Evolutionary conservation across 2,329 filamentous ascomycete species (phyloP).

Genomic region (Alternaria conjuncta): DNA sequence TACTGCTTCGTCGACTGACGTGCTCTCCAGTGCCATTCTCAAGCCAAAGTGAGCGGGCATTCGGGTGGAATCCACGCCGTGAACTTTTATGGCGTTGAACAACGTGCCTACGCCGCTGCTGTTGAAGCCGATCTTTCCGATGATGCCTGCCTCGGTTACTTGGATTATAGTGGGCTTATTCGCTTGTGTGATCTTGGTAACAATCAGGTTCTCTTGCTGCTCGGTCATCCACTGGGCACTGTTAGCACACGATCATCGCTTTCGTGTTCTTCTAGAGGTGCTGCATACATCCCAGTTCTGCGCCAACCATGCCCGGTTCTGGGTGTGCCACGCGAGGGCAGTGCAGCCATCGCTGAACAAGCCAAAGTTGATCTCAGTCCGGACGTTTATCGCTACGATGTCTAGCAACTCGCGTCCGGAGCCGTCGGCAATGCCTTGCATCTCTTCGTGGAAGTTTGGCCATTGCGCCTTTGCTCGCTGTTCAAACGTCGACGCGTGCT

Average conservation of each 20-base stretch:
- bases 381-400: conserved; percentile 64
- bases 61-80: conserved; percentile 58
- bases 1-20: conserved; percentile 56
- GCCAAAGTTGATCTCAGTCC: conserved; percentile 65
- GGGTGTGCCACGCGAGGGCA: conserved; percentile 55
- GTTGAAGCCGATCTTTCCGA: conserved; percentile 73
- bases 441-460: conserved; percentile 54
- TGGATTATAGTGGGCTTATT: conserved; percentile 59
- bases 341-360: conserved; percentile 66
- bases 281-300: conserved; percentile 64
- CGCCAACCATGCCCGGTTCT: conserved; percentile 51
- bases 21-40: conserved; percentile 61
- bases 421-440: conserved; percentile 61
- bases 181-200: conserved; percentile 54
- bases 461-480: conserved; percentile 52
- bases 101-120: conserved; percentile 63
- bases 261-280: background rate
- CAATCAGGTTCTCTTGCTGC: conserved; percentile 59
- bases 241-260: background rate
- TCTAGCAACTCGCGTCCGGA: conserved; percentile 55
- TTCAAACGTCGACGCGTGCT: conserved; percentile 57
- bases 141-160: conserved; percentile 66
- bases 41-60: conserved; percentile 69
- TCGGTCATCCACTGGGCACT: conserved; percentile 55
- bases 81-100: conserved; percentile 67